Percentiles rank a stretch among this genome's conserved stretches.
These are phyloP conservation scores for Aspergillus steynii DNA, from an alignment of 495 filamentous ascomycete species.

Conservation along the genomic window DNA sequence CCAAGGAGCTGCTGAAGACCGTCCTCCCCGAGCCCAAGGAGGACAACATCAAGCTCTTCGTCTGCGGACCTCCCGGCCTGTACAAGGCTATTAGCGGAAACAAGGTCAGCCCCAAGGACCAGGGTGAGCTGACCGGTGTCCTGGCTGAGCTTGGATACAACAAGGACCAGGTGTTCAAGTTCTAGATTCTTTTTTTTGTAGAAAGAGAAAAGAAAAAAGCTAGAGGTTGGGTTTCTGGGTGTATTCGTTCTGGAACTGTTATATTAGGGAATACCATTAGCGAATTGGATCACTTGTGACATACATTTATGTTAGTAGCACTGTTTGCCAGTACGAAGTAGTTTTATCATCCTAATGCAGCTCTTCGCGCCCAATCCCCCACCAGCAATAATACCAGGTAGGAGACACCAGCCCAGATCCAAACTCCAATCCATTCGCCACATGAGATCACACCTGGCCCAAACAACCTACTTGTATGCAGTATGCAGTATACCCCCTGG, in stretches of 20 bases:
- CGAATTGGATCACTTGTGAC: not conserved
- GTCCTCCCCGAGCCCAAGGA: conserved; percentile 86
- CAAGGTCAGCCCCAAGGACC: conserved; percentile 88
- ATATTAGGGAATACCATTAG: conserved; percentile 5
- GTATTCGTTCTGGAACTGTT: not conserved
- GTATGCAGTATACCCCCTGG: no score
- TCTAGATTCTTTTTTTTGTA: conserved; percentile 54
- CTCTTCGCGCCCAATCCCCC: no score
- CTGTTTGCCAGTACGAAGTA: no score
- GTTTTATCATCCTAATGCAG: no score
- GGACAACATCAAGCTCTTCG: conserved; percentile 90
- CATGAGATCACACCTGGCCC: no score
- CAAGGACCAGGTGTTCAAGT: conserved; percentile 97
- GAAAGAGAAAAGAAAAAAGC: conserved; percentile 17
- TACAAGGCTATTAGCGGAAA: conserved; percentile 88
- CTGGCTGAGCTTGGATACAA: conserved; percentile 89
- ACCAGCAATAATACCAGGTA: no score
- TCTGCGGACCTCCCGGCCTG: conserved; percentile 86
- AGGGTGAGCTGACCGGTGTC: conserved; percentile 83
- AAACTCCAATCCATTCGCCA: no score
- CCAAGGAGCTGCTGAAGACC: conserved; percentile 87
- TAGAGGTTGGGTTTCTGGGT: not conserved
- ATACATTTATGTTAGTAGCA: not conserved
- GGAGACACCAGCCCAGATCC: no score
- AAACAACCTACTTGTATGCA: no score